A percentile compares a stretch with the other conserved stretches of the same genome.
These are phyloP conservation scores for Chenopodium suecicum DNA, from an alignment of 148 eudicot species.

Conservation along the genomic window DNA sequence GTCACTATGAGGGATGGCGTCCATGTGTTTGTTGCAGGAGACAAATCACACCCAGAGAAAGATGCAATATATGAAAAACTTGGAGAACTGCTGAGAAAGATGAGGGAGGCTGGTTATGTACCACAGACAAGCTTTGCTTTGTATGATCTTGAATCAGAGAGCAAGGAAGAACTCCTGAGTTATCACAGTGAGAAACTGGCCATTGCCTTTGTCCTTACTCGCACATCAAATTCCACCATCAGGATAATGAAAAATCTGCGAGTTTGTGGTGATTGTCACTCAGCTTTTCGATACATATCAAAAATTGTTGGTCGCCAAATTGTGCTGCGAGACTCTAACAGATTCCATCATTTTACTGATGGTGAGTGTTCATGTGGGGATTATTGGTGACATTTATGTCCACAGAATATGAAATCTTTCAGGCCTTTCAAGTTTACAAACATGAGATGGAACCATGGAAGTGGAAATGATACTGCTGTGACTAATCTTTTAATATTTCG, in stretches of 20 bases:
- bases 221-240: constrained; percentile 53
- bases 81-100: constrained; percentile 48
- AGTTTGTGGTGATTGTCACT: constrained; percentile 71
- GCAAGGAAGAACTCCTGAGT: constrained; percentile 66
- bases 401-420: not conserved
- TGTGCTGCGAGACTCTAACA: constrained; percentile 60
- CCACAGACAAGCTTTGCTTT: constrained; percentile 56
- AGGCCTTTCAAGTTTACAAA: not conserved
- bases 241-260: constrained; percentile 81
- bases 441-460: not conserved
- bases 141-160: constrained; percentile 71
- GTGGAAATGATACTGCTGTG: constrained; percentile 13
- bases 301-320: constrained; percentile 55
- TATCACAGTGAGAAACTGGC: constrained; percentile 88
- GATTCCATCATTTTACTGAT: constrained; percentile 66
- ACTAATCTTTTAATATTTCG: not conserved
- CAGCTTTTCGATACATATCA: constrained; percentile 61
- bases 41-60: constrained; percentile 57
- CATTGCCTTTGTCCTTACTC: constrained; percentile 71
- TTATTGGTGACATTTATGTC: constrained; percentile 46
- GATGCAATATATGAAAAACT: constrained; percentile 58
- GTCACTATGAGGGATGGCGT: constrained; percentile 71
- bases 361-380: constrained; percentile 76
- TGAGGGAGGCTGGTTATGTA: constrained; percentile 66
- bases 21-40: constrained; percentile 75